Percentiles rank a stretch among this genome's conserved stretches.
These are phyloP conservation scores for Eutrema japonicum DNA, from an alignment of 345 rosid species.

Conservation along the genomic window DNA sequence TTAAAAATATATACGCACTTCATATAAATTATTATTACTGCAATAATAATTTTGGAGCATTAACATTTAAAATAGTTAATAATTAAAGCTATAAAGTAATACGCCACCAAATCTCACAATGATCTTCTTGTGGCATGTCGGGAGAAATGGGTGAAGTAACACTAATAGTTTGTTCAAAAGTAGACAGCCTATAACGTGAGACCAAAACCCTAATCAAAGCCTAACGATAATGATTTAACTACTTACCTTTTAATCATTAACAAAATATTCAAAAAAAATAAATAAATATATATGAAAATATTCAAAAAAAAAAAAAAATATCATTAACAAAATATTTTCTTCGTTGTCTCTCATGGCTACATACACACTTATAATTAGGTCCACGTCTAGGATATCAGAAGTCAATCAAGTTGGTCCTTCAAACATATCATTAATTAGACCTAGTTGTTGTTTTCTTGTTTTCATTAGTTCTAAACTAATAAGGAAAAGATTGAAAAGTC, in stretches of 20 bases:
- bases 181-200: conserved; percentile 44
- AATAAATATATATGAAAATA: no score
- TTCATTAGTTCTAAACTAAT: not conserved
- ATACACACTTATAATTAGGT: conserved; percentile 19
- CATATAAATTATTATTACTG: conserved; percentile 24
- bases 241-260: no score
- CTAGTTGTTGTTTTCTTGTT: not conserved
- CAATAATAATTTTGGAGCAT: conserved; percentile 24
- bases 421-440: conserved; percentile 4
- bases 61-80: not conserved
- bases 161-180: conserved; percentile 43
- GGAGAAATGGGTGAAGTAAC: conserved; percentile 42
- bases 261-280: no score
- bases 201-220: conserved; percentile 32
- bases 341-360: conserved; percentile 14
- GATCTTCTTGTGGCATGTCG: conserved; percentile 44
- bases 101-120: conserved; percentile 40
- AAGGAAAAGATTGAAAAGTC: conserved; percentile 16
- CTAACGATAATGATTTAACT: not conserved
- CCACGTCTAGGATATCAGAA: conserved; percentile 27
- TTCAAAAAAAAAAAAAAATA: no score
- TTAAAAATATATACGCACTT: conserved; percentile 14
- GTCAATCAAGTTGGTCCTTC: conserved; percentile 40
- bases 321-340: conserved; percentile 2
- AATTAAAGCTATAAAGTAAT: conserved; percentile 22